A percentile compares a stretch with the other conserved stretches of the same genome.
These are phyloP conservation scores for Leccinum rimulosum DNA, from an alignment of 768 basidiomycete genomes.

Conservation along the genomic window DNA sequence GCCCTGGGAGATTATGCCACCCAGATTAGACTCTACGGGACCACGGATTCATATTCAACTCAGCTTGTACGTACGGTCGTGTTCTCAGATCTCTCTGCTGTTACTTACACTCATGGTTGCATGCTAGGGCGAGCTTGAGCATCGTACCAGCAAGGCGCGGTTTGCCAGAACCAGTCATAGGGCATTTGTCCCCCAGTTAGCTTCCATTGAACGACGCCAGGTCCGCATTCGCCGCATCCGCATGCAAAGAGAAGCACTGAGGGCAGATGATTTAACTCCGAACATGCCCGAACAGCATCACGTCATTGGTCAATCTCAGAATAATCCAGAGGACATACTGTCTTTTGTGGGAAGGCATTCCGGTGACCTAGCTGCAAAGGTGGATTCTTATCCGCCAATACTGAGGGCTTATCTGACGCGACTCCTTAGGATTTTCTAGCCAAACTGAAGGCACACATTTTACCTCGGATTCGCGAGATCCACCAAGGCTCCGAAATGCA, in stretches of 20 bases:
- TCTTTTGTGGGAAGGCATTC: neutral
- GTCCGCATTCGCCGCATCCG: neutral
- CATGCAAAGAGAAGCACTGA: neutral
- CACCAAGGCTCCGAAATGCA: neutral
- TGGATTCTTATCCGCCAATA: neutral
- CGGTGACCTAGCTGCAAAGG: neutral
- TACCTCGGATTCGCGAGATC: neutral
- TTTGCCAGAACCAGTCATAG: neutral
- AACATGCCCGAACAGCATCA: neutral
- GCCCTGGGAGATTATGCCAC: neutral
- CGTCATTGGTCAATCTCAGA: neutral
- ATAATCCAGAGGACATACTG: neutral
- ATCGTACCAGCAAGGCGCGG: neutral
- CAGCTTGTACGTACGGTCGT: neutral
- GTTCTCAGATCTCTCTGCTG: neutral
- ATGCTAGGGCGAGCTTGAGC: neutral
- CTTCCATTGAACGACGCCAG: neutral
- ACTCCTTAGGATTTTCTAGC: neutral
- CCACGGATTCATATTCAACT: neutral
- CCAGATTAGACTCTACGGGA: neutral
- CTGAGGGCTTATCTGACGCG: neutral
- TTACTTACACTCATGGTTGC: neutral
- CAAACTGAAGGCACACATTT: neutral
- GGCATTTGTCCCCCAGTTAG: neutral
- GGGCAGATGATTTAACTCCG: neutral